Percentiles rank a stretch among this genome's conserved stretches.
Evolutionary conservation across 352 stramenopile species (phyloP).

Genomic region (Pythium angustatum): DNA sequence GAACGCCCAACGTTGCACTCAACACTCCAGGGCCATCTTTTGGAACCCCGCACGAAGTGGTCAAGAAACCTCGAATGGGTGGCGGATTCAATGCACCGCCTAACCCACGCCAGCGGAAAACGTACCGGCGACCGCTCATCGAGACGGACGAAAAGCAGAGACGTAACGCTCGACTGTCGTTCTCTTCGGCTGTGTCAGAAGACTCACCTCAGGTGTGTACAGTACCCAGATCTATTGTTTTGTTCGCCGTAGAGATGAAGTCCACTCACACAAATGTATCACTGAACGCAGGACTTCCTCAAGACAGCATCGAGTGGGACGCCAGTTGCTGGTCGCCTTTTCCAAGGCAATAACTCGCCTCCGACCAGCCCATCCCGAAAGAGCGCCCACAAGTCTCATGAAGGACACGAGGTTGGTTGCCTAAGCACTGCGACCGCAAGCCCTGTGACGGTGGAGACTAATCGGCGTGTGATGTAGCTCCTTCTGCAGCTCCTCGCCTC

Average conservation of each 20-base stretch:
- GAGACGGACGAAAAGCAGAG: conserved; percentile 60
- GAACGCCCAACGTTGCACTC: conserved; percentile 17
- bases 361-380: conserved; percentile 19
- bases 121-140: conserved; percentile 47
- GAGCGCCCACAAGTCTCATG: not conserved
- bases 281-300: conserved; percentile 29
- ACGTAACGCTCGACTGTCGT: conserved; percentile 55
- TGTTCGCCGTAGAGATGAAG: too few relatives aligned
- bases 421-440: too few relatives aligned
- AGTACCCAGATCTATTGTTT: not conserved
- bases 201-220: conserved; percentile 50
- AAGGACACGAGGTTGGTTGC: conserved; percentile 22
- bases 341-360: conserved; percentile 29
- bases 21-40: conserved; percentile 15
- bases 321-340: conserved; percentile 17
- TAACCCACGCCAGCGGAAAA: conserved; percentile 43
- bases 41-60: conserved; percentile 31
- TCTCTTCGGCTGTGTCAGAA: conserved; percentile 57
- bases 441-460: too few relatives aligned
- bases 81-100: conserved; percentile 33
- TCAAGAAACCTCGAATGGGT: conserved; percentile 61
- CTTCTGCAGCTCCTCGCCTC: conserved; percentile 61
- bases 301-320: conserved; percentile 19
- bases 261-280: too few relatives aligned
- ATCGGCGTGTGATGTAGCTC: conserved; percentile 25